Percentiles rank a stretch among this genome's conserved stretches.
Evolutionary conservation across 306 rosid species (phyloP).

Genomic region (Glycyrrhiza uralensis): DNA sequence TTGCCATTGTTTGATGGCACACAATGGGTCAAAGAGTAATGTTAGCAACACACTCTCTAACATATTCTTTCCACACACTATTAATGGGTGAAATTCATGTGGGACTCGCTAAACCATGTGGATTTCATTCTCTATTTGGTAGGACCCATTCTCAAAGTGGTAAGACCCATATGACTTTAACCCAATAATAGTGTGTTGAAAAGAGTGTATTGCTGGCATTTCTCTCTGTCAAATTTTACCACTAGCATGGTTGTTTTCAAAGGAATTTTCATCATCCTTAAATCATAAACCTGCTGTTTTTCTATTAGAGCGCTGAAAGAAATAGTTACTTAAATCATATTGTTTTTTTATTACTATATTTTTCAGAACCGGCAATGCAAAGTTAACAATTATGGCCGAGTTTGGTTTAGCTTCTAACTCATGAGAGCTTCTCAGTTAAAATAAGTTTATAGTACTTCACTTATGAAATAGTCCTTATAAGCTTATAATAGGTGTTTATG

Average conservation of each 20-base stretch:
- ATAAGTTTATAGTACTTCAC: background rate
- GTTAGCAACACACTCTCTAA: no score
- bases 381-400: background rate
- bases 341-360: slow-evolving; percentile 7
- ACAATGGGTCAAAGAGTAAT: no score
- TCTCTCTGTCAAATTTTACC: slow-evolving; percentile 15
- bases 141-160: no score
- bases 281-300: background rate
- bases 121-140: no score
- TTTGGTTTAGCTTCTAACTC: background rate
- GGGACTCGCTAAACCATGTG: no score
- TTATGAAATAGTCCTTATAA: background rate
- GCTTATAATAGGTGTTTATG: background rate
- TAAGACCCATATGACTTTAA: no score
- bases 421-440: background rate
- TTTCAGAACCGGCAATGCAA: background rate
- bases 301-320: background rate
- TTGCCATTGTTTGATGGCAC: background rate
- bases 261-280: background rate
- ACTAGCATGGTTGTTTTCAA: background rate
- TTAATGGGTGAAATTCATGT: no score
- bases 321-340: background rate
- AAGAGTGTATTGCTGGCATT: no score
- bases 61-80: no score
- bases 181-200: no score